Percentiles rank a stretch among this genome's conserved stretches.
Conservation (phyloP, 1,284 basidiomycete species). For the Hemileia vastatrix region DNA sequence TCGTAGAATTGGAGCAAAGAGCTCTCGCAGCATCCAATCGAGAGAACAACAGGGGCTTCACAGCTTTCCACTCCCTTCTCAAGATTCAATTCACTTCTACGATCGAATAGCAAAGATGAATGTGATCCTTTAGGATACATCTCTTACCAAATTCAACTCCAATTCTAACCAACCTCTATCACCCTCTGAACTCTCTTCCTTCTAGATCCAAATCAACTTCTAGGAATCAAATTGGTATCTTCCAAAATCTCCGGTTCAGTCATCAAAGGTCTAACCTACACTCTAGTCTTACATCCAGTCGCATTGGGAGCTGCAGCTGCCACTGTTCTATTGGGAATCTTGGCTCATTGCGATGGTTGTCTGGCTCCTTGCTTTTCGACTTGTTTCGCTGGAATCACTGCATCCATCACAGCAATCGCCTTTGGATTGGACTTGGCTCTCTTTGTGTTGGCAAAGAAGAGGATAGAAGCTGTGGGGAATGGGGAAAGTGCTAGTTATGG, state of each 20-base stretch:
- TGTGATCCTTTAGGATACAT: no score
- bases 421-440: slow-evolving; percentile 37
- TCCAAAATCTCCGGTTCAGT: slow-evolving; percentile 29
- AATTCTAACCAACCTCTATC: no score
- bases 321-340: slow-evolving; percentile 32
- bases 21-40: no score
- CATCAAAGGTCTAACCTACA: slow-evolving; percentile 38
- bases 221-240: slow-evolving; percentile 28
- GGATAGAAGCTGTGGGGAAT: no score
- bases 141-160: no score
- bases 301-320: slow-evolving; percentile 27
- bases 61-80: no score
- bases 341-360: slow-evolving; percentile 33
- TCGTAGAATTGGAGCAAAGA: no score
- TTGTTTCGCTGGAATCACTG: slow-evolving; percentile 32
- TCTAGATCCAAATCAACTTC: slow-evolving; percentile 34
- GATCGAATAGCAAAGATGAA: no score
- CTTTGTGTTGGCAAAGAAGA: slow-evolving; percentile 37
- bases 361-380: slow-evolving; percentile 30
- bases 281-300: slow-evolving; percentile 35
- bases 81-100: no score
- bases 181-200: neutral
- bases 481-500: no score
- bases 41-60: no score
- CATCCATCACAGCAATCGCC: slow-evolving; percentile 31